These are phyloP conservation scores for Arachnomyces sp. DNA, from an alignment of 2,329 filamentous ascomycete genomes.

Conservation along the genomic window DNA sequence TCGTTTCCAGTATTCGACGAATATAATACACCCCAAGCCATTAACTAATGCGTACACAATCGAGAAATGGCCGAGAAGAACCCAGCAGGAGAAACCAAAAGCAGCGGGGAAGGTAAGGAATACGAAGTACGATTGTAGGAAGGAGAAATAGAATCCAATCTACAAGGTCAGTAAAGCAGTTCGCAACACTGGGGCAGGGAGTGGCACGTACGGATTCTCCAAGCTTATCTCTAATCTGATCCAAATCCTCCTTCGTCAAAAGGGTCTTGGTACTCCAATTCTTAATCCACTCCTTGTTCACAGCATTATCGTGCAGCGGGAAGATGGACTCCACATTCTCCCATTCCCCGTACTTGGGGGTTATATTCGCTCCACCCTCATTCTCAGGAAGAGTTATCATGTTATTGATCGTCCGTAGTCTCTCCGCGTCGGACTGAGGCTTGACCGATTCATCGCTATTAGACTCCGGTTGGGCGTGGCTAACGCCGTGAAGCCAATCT, in stretches of 20 bases:
- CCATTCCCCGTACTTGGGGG: conserved; percentile 61
- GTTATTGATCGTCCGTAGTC: conserved; percentile 77
- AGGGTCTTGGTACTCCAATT: conserved; percentile 65
- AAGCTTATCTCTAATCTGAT: conserved; percentile 66
- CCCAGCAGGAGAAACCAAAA: conserved; percentile 68
- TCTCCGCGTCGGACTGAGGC: conserved; percentile 78
- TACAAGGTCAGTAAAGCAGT: conserved; percentile 18
- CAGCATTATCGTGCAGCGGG: conserved; percentile 65
- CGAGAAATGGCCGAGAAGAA: conserved; percentile 78
- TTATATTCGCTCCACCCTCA: conserved; percentile 72
- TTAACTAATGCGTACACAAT: conserved; percentile 68
- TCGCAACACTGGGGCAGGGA: not conserved
- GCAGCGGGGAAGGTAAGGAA: conserved; percentile 76
- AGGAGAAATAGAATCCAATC: conserved; percentile 93
- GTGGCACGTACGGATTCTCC: conserved; percentile 44
- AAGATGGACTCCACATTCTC: conserved; percentile 65
- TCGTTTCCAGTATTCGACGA: conserved; percentile 94
- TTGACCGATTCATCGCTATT: conserved; percentile 65
- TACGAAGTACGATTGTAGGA: conserved; percentile 80
- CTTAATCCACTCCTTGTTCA: conserved; percentile 69
- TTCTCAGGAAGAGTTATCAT: conserved; percentile 66
- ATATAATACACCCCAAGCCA: conserved; percentile 78
- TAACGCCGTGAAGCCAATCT: conserved; percentile 88
- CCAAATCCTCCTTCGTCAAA: conserved; percentile 57
- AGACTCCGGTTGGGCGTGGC: conserved; percentile 64